Conservation (phyloP, 1,284 basidiomycete genomes). For the Ustilago lituana region DNA sequence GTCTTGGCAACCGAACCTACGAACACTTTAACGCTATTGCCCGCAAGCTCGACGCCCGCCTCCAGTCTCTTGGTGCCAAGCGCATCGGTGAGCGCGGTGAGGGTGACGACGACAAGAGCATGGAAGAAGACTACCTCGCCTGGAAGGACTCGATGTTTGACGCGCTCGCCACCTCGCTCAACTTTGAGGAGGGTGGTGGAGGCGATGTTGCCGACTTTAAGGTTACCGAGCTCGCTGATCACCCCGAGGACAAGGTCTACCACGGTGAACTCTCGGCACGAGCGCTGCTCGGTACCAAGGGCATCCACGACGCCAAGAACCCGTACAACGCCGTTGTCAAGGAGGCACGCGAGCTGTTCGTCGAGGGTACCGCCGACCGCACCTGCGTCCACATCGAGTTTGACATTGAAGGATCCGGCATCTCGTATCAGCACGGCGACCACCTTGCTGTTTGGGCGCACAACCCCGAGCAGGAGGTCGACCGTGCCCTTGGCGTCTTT, state of each 20-base stretch:
- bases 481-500: constrained; percentile 84
- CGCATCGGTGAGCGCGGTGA: constrained; percentile 92
- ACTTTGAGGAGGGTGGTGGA: constrained; percentile 93
- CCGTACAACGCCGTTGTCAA: constrained; percentile 87
- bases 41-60: constrained; percentile 78
- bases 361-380: constrained; percentile 75
- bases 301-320: constrained; percentile 96
- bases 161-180: constrained; percentile 80
- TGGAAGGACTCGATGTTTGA: constrained; percentile 99
- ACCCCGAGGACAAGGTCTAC: constrained; percentile 60
- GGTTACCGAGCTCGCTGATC: constrained; percentile 79
- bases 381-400: constrained; percentile 97
- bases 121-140: constrained; percentile 99
- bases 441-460: constrained; percentile 97
- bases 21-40: constrained; percentile 87
- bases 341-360: constrained; percentile 84
- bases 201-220: constrained; percentile 94
- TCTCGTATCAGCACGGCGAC: constrained; percentile 98
- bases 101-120: constrained; percentile 98
- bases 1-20: constrained; percentile 88
- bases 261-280: constrained; percentile 72
- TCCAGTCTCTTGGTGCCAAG: constrained; percentile 82
- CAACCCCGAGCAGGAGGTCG: constrained; percentile 90
- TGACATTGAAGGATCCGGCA: constrained; percentile 90
- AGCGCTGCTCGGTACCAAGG: constrained; percentile 81